Evolutionary conservation across 148 eudicot species (phyloP).

Genomic region (Arctostaphylos glauca): DNA sequence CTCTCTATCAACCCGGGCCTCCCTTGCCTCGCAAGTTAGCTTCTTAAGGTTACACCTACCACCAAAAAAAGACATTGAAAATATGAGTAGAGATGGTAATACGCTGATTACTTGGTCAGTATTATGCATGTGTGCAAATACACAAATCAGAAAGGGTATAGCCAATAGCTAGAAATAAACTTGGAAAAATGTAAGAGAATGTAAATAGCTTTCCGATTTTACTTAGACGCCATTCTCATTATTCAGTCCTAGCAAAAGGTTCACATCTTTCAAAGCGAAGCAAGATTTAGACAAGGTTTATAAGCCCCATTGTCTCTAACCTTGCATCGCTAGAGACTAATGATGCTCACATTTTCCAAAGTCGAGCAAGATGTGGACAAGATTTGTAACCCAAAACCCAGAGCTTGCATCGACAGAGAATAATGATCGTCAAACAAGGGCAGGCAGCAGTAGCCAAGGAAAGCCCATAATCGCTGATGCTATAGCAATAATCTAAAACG

Average conservation of each 20-base stretch:
- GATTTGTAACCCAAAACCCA: slow-evolving; percentile 35
- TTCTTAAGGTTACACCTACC: too few species aligned
- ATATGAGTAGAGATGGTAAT: too few species aligned
- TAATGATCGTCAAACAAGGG: slow-evolving; percentile 39
- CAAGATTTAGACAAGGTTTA: slow-evolving; percentile 32
- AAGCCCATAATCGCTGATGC: slow-evolving; percentile 51
- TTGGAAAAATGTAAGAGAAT: too few species aligned
- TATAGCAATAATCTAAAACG: slow-evolving; percentile 49
- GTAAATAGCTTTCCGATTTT: too few species aligned
- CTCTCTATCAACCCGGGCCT: too few species aligned
- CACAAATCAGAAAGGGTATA: too few species aligned
- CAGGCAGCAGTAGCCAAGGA: slow-evolving; percentile 48
- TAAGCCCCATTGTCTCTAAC: slow-evolving; percentile 40
- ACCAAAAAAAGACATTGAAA: too few species aligned
- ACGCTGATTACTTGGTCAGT: too few species aligned
- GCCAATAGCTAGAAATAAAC: too few species aligned
- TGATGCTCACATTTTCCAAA: slow-evolving; percentile 41
- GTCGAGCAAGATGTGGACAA: slow-evolving; percentile 28
- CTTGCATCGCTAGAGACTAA: slow-evolving; percentile 28
- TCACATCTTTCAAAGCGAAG: slow-evolving; percentile 39
- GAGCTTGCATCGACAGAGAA: slow-evolving; percentile 43
- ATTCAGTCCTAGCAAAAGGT: slow-evolving; percentile 22
- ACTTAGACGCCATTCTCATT: too few species aligned
- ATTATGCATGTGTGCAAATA: too few species aligned
- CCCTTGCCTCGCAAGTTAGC: too few species aligned